A percentile compares a stretch with the other conserved stretches of the same genome.
Conservation (phyloP, 139 green algal genomes). For the Chlamydomonas applanata region DNA sequence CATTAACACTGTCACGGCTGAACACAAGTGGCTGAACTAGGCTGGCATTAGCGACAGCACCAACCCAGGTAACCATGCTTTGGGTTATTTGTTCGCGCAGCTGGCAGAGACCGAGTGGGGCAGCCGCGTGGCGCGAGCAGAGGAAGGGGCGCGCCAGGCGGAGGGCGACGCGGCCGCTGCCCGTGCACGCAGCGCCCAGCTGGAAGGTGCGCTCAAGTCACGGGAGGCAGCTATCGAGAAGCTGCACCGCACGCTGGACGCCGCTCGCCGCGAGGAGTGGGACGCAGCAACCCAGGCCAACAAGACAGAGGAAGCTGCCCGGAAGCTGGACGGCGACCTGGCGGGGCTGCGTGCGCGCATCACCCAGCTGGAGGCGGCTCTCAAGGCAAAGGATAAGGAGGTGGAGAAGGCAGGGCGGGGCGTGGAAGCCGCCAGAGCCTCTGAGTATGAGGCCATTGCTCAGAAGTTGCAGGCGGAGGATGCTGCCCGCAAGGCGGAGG, state of each 20-base stretch:
- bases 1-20: neutral
- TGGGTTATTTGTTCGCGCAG: neutral
- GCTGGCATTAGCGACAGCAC: neutral
- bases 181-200: neutral
- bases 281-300: slow-evolving; percentile 14
- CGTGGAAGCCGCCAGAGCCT: slow-evolving; percentile 20
- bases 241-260: slow-evolving; percentile 23
- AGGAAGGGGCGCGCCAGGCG: slow-evolving; percentile 23
- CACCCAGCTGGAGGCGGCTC: slow-evolving; percentile 11
- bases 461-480: slow-evolving; percentile 7
- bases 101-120: neutral
- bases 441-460: slow-evolving; percentile 27
- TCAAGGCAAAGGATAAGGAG: slow-evolving; percentile 19
- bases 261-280: slow-evolving; percentile 5
- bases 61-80: no score
- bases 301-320: slow-evolving; percentile 19
- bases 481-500: neutral
- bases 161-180: slow-evolving; percentile 29
- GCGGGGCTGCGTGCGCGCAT: neutral
- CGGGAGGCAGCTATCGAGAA: slow-evolving; percentile 26
- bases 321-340: slow-evolving; percentile 18
- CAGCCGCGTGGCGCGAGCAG: neutral
- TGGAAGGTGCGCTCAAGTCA: slow-evolving; percentile 18
- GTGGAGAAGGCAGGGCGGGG: slow-evolving; percentile 10
- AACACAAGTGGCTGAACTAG: neutral